Base-by-base conservation (phyloP, 768 basidiomycete genomes). In the Boletus insuetus region DNA sequence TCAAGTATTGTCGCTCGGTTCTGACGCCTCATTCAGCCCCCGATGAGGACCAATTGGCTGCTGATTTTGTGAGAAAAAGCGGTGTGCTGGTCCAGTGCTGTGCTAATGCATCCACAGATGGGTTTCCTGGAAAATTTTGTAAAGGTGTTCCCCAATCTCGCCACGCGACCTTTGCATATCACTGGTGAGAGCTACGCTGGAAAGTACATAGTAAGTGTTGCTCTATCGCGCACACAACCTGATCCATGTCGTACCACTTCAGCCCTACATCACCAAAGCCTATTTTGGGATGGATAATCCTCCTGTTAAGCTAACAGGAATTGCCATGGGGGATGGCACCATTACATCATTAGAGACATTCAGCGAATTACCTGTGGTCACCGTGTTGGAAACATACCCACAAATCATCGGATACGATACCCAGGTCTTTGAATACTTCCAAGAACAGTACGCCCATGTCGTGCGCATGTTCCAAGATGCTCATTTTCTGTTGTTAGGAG, bases 141-240 rank as follows among this genome's bases (percentile, higher is more conserved):
- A 57, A 83, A 85, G 62, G 83, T 89, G 16, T 90, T 90, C 65
- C 89, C 88, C 3, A 77, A 77, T 59, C 75, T 89, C 19, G 80
- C 80, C 17, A 82, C 73, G 3, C 81, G 89, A 26, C 87, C 88
- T 17, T 73, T 89, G 45, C 71, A 84, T 65, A 64, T 91, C n/a
- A 83, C 83, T 0, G 88, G 88, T 4, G 88, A 89, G 69, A 86
- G 84, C 63, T 89, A 89, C 68, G 82, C 88, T 20, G 87, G 87
- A 24, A 78, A 74, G 46, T 88, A 83, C 59, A 88, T 89, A 46
- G 82, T 82, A 59, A 55, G 81, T 67, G 7, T 43, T 22, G 22
- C 26, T 85, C 83, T 32, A 3, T 35, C 13, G 26, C 26, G 26
- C 19, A 5, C 8, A 3, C n/a, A 14, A 16, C 17, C 14, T 16